phyloP scores from a whole-genome alignment of 108 stramenopile genomes.

The Nitzschia putrida region DNA sequence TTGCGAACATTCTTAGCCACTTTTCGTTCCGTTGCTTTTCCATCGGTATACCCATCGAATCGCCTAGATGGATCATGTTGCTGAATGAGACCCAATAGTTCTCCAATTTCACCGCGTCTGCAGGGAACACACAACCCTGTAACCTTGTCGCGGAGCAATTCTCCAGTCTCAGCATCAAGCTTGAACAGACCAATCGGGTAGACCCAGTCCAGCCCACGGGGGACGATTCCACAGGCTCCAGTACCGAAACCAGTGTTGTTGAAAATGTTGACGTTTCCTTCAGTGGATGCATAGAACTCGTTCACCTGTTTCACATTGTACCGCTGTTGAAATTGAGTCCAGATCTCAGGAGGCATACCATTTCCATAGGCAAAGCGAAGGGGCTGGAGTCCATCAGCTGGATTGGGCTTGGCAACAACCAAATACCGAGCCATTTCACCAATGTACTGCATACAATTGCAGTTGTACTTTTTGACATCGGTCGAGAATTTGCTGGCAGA shows the following conservation, averaged over 20 bases:
- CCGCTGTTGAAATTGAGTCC: conserved; percentile 12
- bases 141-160: conserved; percentile 5
- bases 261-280: conserved; percentile 26
- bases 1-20: conserved; percentile 17
- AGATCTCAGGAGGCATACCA: conserved; percentile 22
- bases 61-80: conserved; percentile 7
- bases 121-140: conserved; percentile 22
- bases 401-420: conserved; percentile 5
- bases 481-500: conserved; percentile 13
- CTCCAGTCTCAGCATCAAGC: conserved; percentile 20
- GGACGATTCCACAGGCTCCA: conserved; percentile 25
- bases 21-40: conserved; percentile 8
- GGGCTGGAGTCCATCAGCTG: background rate
- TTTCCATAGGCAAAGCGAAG: conserved; percentile 26
- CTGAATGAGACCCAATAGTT: conserved; percentile 22
- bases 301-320: conserved; percentile 16
- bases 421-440: conserved; percentile 29
- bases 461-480: conserved; percentile 3
- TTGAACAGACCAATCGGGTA: conserved; percentile 21
- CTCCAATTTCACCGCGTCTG: conserved; percentile 9
- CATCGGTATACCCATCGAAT: conserved; percentile 23
- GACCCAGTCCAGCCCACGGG: conserved; percentile 14
- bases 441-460: conserved; percentile 22
- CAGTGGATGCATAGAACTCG: conserved; percentile 23
- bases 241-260: conserved; percentile 22